These are phyloP conservation scores for Cyberlindnera petersonii DNA, from an alignment of 805 yeast genomes.

Conservation along the genomic window DNA sequence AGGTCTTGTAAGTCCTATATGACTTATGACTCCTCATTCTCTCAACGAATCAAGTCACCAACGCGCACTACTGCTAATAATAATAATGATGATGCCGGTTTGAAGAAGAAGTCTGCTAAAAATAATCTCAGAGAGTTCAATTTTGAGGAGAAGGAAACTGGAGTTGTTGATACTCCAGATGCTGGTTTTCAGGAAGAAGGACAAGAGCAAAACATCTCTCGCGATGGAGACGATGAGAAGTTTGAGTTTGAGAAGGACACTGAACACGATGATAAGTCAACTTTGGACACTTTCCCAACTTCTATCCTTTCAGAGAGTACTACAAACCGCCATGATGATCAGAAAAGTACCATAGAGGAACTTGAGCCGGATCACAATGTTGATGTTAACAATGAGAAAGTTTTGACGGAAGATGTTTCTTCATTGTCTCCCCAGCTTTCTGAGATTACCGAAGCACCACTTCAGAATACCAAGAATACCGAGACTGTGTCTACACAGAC, in stretches of 20 bases:
- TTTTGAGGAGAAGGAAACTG: conserved; percentile 25
- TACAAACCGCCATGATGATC: conserved; percentile 6
- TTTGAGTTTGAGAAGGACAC: conserved; percentile 13
- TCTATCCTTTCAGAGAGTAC: conserved; percentile 21
- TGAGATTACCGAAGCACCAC: too few species aligned
- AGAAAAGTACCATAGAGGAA: conserved; percentile 5
- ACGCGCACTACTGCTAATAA: neutral
- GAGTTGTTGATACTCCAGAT: too few species aligned
- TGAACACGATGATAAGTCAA: conserved; percentile 10
- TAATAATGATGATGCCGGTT: conserved; percentile 20
- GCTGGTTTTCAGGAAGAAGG: too few species aligned
- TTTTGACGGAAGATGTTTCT: conserved; percentile 1
- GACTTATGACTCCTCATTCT: conserved; percentile 52
- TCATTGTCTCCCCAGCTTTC: neutral
- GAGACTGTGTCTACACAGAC: neutral
- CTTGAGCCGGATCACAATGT: neutral
- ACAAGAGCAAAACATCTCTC: conserved; percentile 3
- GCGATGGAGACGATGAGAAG: conserved; percentile 19
- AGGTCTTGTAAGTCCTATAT: conserved; percentile 41
- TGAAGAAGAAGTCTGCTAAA: conserved; percentile 47
- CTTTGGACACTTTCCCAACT: conserved; percentile 16
- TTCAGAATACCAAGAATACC: neutral
- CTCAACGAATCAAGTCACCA: conserved; percentile 3
- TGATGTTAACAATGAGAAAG: neutral
- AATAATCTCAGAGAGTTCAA: conserved; percentile 46